Evolutionary conservation across 164 flowering plant species (phyloP).

Genomic region (Kingdonia uniflora): DNA sequence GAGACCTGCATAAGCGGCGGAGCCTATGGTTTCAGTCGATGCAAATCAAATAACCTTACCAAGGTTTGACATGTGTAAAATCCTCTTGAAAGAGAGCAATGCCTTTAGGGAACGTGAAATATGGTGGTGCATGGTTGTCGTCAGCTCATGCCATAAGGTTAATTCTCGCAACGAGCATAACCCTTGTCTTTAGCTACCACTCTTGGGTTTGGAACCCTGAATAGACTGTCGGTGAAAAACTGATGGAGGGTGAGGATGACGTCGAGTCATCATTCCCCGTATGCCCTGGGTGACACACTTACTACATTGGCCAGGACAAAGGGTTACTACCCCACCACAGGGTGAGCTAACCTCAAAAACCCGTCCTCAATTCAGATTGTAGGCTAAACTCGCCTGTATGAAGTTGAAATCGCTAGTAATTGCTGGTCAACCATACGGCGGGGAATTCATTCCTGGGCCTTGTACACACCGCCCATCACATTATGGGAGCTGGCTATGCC

Average conservation of each 20-base stretch:
- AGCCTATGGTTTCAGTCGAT: neutral
- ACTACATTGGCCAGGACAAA: neutral
- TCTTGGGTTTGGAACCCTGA: slow-evolving; percentile 2
- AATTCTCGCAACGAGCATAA: neutral
- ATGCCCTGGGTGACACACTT: neutral
- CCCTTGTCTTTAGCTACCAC: neutral
- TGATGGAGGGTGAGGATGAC: too few relatives aligned
- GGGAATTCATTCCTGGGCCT: too few relatives aligned
- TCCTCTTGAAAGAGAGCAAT: too few relatives aligned
- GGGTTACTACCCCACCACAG: neutral
- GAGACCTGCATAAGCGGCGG: too few relatives aligned
- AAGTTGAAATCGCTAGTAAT: neutral
- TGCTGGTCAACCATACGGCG: neutral
- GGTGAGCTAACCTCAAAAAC: too few relatives aligned
- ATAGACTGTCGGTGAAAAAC: neutral
- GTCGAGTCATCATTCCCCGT: too few relatives aligned
- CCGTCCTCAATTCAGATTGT: neutral
- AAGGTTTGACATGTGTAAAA: too few relatives aligned
- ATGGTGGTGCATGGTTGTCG: neutral
- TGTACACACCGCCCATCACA: too few relatives aligned
- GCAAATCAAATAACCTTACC: too few relatives aligned
- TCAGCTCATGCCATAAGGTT: neutral
- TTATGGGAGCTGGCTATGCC: too few relatives aligned
- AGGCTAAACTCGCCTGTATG: slow-evolving; percentile 1
- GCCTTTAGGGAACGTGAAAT: neutral